phyloP scores from a whole-genome alignment of 2,329 filamentous ascomycete genomes.

The Sarocladiaceae sp. region DNA sequence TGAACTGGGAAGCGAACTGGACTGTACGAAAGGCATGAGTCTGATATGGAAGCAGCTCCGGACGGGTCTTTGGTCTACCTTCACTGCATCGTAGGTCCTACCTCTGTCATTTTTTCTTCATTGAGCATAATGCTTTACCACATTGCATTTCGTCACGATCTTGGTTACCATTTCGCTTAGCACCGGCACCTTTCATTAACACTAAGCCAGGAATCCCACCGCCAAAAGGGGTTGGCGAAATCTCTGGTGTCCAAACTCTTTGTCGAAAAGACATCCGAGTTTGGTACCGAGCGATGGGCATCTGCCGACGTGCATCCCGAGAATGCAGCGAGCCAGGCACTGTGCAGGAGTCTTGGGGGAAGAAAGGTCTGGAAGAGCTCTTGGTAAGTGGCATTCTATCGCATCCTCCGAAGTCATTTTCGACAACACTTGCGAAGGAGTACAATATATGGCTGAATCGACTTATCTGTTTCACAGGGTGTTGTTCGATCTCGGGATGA shows the following conservation, averaged over 20 bases:
- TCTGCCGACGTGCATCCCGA: conserved; percentile 58
- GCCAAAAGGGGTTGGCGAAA: conserved; percentile 58
- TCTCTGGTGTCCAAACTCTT: conserved; percentile 53
- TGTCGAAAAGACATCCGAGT: conserved; percentile 38
- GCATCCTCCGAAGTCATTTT: too few relatives aligned
- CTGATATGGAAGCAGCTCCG: conserved; percentile 35
- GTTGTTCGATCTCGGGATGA: neutral
- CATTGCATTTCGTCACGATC: neutral
- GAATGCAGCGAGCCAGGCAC: conserved; percentile 54
- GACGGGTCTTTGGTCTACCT: conserved; percentile 57
- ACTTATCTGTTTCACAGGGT: neutral
- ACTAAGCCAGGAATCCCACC: conserved; percentile 39
- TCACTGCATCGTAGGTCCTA: conserved; percentile 45
- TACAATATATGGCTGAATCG: too few relatives aligned
- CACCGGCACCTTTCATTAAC: neutral
- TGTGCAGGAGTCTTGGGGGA: conserved; percentile 57
- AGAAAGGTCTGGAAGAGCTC: conserved; percentile 47
- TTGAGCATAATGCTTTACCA: neutral
- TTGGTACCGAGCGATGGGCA: conserved; percentile 43
- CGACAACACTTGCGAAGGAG: too few relatives aligned
- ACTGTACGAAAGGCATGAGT: too few relatives aligned
- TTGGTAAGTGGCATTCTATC: conserved; percentile 44
- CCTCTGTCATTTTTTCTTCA: neutral
- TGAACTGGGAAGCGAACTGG: too few relatives aligned
- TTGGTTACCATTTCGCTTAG: neutral